Evolutionary conservation across 2,329 filamentous ascomycete species (phyloP).

Genomic region (Stemphylium beticola): DNA sequence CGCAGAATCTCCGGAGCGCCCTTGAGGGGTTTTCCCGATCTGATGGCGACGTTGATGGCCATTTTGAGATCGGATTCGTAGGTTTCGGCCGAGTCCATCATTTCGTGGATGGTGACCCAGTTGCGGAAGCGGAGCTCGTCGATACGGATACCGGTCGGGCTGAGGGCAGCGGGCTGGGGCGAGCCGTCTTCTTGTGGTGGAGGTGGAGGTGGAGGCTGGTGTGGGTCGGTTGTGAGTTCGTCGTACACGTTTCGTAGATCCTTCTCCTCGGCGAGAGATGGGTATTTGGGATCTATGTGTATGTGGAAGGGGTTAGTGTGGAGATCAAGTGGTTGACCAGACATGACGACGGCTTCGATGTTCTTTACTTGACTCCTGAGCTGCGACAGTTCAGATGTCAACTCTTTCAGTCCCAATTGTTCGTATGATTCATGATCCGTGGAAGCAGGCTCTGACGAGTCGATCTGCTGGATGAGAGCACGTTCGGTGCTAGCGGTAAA

Average conservation of each 20-base stretch:
- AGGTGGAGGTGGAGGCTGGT: conserved; percentile 34
- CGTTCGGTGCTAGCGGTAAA: conserved; percentile 21
- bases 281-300: conserved; percentile 38
- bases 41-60: conserved; percentile 19
- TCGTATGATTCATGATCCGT: not conserved
- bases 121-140: conserved; percentile 57
- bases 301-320: conserved; percentile 45
- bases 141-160: conserved; percentile 50
- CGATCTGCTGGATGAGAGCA: conserved; percentile 13
- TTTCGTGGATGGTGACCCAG: conserved; percentile 56
- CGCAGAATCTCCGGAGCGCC: conserved; percentile 3
- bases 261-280: conserved; percentile 28
- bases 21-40: conserved; percentile 10
- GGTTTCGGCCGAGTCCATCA: conserved; percentile 50
- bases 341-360: conserved; percentile 41
- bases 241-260: conserved; percentile 52
- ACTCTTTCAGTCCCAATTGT: conserved; percentile 22
- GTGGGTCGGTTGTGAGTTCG: conserved; percentile 51
- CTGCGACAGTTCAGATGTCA: conserved; percentile 24
- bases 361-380: conserved; percentile 36
- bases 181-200: conserved; percentile 13
- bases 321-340: conserved; percentile 45
- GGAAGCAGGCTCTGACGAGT: conserved; percentile 4
- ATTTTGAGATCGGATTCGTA: conserved; percentile 15
- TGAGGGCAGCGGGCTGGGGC: conserved; percentile 18